Evolutionary conservation across 306 rosid genomes (phyloP).

Genomic region (Phaseolus lunatus): DNA sequence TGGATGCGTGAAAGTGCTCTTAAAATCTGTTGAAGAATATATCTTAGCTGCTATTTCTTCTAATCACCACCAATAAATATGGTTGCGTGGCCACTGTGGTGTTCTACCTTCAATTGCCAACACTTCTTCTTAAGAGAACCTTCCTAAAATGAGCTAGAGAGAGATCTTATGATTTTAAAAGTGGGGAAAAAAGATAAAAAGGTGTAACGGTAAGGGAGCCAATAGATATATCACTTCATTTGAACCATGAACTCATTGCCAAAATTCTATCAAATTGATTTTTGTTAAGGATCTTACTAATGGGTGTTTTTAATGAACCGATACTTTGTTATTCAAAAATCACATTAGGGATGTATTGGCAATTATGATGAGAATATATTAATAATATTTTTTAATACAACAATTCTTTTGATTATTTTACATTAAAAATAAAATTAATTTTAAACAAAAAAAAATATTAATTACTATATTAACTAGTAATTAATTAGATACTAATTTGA

Average conservation of each 20-base stretch:
- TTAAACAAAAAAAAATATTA: no score
- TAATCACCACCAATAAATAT: not conserved
- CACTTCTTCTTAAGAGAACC: not conserved
- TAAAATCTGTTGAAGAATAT: not conserved
- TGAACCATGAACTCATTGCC: not conserved
- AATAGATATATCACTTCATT: not conserved
- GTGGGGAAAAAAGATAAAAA: no score
- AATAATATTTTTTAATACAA: not conserved
- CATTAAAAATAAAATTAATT: no score
- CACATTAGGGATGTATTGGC: not conserved
- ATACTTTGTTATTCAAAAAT: not conserved
- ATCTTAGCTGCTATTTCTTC: slow-evolving; percentile 2
- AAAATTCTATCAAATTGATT: not conserved
- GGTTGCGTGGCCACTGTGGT: not conserved
- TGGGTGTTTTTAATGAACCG: not conserved
- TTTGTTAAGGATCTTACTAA: not conserved
- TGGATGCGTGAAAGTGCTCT: not conserved
- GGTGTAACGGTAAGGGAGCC: not conserved
- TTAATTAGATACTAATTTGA: no score
- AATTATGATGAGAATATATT: not conserved
- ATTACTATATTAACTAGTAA: no score
- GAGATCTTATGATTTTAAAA: not conserved
- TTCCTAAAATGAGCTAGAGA: not conserved
- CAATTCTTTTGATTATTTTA: no score
- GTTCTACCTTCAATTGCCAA: not conserved